A percentile compares a stretch with the other conserved stretches of the same genome.
Conservation (phyloP, 495 filamentous ascomycete species). For the Penicillium subrubescens region DNA sequence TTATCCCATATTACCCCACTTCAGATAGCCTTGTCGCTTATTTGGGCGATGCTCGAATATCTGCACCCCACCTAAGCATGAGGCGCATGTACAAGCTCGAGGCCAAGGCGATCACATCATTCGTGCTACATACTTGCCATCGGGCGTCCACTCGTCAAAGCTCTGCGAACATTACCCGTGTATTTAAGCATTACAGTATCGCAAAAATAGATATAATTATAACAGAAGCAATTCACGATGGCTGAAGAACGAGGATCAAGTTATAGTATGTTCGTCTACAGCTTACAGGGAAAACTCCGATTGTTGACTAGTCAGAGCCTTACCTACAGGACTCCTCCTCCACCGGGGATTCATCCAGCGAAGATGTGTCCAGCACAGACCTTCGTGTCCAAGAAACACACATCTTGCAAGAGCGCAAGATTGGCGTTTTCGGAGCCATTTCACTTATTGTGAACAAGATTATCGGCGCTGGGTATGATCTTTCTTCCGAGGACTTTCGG, state of each 20-base stretch:
- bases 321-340: neutral
- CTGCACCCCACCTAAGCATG: neutral
- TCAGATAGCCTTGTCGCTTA: neutral
- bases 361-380: conserved; percentile 11
- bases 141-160: neutral
- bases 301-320: conserved; percentile 6
- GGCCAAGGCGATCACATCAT: conserved; percentile 15
- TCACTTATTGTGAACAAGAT: conserved; percentile 34
- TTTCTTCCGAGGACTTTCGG: neutral
- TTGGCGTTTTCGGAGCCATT: conserved; percentile 28
- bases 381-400: conserved; percentile 19
- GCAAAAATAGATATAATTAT: neutral
- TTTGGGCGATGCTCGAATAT: neutral
- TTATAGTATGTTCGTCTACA: neutral
- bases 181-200: conserved; percentile 7
- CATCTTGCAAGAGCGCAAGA: conserved; percentile 29
- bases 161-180: neutral
- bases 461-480: conserved; percentile 27
- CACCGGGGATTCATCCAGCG: neutral
- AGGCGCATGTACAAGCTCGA: neutral
- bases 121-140: conserved; percentile 17
- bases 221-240: neutral
- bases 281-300: neutral
- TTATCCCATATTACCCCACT: neutral
- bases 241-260: neutral